phyloP scores from a whole-genome alignment of 352 stramenopile genomes.

The Pythium brassicae region DNA sequence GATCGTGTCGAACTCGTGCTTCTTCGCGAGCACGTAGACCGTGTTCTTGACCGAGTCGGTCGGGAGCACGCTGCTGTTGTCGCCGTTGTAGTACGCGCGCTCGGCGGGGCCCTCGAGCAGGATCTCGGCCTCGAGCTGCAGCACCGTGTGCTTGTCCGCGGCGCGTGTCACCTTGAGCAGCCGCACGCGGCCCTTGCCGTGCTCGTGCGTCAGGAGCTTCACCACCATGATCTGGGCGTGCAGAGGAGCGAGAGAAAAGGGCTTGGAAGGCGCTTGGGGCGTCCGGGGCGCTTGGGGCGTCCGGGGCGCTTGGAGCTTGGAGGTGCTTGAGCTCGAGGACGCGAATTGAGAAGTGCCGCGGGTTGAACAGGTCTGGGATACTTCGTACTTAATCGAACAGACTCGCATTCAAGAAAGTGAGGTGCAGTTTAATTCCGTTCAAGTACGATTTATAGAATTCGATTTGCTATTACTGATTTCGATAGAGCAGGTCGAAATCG shows the following conservation, averaged over 20 bases:
- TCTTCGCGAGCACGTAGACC: slow-evolving; percentile 85
- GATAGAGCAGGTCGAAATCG: no score
- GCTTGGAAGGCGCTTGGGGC: not conserved
- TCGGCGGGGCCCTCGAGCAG: slow-evolving; percentile 78
- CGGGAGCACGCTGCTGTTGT: slow-evolving; percentile 82
- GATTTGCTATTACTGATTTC: no score
- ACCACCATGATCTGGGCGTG: slow-evolving; percentile 49
- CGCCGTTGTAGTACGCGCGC: slow-evolving; percentile 74
- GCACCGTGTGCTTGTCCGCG: slow-evolving; percentile 66
- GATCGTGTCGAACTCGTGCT: slow-evolving; percentile 81
- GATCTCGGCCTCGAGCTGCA: slow-evolving; percentile 82
- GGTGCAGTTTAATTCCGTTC: no score
- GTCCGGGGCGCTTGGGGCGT: no score
- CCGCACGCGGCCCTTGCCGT: slow-evolving; percentile 86
- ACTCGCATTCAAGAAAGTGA: no score
- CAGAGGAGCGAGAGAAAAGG: not conserved
- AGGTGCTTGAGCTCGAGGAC: slow-evolving; percentile 15
- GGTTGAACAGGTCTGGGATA: not conserved
- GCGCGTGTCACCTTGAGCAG: slow-evolving; percentile 83
- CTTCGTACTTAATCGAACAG: no score
- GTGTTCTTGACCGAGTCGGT: slow-evolving; percentile 92
- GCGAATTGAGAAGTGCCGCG: slow-evolving; percentile 24
- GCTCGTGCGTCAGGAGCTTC: slow-evolving; percentile 64
- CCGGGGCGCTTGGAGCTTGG: no score
- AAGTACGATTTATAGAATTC: no score